Conservation (phyloP, 306 rosid genomes). For the Cicer cuneatum region DNA sequence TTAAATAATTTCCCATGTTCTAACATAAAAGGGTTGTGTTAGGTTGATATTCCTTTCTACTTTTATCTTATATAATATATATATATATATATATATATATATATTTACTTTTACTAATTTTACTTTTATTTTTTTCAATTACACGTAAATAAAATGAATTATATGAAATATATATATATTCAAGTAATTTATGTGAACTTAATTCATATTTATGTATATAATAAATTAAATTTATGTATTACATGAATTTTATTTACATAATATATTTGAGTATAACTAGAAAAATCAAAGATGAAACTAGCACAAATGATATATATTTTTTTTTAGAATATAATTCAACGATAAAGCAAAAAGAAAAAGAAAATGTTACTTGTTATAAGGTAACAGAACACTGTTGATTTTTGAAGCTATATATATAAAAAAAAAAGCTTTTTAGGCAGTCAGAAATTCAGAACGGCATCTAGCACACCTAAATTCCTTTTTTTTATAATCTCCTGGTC, state of each 20-base stretch:
- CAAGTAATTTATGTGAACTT: too few species aligned
- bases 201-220: too few species aligned
- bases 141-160: too few species aligned
- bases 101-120: too few species aligned
- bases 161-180: too few species aligned
- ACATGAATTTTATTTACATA: too few species aligned
- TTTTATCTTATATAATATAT: constrained; percentile 23
- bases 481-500: constrained; percentile 3
- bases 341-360: constrained; percentile 4
- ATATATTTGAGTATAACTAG: too few species aligned
- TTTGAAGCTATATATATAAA: constrained; percentile 3
- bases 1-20: background rate
- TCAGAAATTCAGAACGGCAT: constrained; percentile 39
- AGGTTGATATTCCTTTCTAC: constrained; percentile 40
- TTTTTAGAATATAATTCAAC: background rate
- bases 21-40: constrained; percentile 39
- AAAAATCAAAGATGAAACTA: too few species aligned
- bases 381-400: constrained; percentile 9
- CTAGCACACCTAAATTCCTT: constrained; percentile 36
- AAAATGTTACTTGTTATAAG: constrained; percentile 29
- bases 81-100: too few species aligned
- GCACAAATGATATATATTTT: too few species aligned
- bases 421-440: constrained; percentile 28
- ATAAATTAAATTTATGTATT: too few species aligned
- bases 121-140: too few species aligned